These are phyloP conservation scores for Anthoceros angustus DNA, from an alignment of 225 moss, liverwort and hornwort species.

Conservation along the genomic window DNA sequence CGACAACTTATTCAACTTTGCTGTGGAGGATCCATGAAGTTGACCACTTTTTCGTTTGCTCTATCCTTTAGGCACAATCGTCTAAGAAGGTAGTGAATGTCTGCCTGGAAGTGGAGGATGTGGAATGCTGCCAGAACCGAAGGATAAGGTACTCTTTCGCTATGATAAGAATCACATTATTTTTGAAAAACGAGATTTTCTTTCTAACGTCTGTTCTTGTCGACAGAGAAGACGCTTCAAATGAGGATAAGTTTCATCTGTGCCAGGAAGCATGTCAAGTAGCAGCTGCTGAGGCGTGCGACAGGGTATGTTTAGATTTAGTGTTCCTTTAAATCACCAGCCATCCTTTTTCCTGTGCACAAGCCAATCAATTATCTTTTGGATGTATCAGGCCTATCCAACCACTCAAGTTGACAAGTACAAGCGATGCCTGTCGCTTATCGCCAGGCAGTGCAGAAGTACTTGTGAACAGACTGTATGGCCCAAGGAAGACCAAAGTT, in stretches of 20 bases:
- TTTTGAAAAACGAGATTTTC: not conserved
- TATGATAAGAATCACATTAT: not conserved
- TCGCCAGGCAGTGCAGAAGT: not conserved
- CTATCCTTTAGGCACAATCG: not conserved
- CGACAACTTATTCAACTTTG: not conserved
- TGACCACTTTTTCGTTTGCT: not conserved
- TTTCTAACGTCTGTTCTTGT: not conserved
- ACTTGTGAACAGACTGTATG: not conserved
- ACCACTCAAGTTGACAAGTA: conserved; percentile 3
- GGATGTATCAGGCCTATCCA: not conserved
- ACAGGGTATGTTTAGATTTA: not conserved
- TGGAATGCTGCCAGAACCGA: not conserved
- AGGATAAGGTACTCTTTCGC: not conserved
- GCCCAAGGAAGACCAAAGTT: not conserved
- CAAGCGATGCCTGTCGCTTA: not conserved
- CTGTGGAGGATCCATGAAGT: not conserved
- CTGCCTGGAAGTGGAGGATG: not conserved
- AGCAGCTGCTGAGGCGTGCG: not conserved
- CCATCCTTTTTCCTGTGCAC: not conserved
- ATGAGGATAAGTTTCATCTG: not conserved
- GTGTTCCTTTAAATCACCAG: not conserved
- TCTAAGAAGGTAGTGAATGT: not conserved
- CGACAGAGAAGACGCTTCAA: not conserved
- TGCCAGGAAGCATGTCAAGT: not conserved
- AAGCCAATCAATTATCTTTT: not conserved